Evolutionary conservation across 495 filamentous ascomycete genomes (phyloP).

Genomic region (Gamarada debralockiae): DNA sequence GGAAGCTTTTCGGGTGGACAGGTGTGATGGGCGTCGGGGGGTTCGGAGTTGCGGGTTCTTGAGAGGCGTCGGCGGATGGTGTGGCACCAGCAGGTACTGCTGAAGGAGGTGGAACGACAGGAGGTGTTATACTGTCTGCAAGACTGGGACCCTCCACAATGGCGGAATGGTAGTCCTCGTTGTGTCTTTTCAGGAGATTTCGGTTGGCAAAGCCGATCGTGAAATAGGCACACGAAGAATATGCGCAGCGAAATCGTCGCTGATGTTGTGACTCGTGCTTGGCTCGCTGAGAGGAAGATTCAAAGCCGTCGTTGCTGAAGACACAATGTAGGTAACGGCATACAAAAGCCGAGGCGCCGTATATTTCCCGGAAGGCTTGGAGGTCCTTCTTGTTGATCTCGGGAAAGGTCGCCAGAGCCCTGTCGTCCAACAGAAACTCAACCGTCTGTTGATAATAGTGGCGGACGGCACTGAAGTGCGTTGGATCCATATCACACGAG

Average conservation of each 20-base stretch:
- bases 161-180: too few relatives aligned
- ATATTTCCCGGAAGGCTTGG: slow-evolving; percentile 2
- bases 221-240: too few relatives aligned
- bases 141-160: too few relatives aligned
- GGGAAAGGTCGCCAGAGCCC: background rate
- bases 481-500: slow-evolving; percentile 1
- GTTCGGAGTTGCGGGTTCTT: slow-evolving; percentile 65
- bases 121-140: too few relatives aligned
- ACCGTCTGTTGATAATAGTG: slow-evolving; percentile 3
- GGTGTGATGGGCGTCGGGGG: slow-evolving; percentile 85
- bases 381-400: background rate
- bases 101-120: too few relatives aligned
- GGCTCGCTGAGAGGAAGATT: too few relatives aligned
- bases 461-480: slow-evolving; percentile 4
- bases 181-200: too few relatives aligned
- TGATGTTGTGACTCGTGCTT: too few relatives aligned
- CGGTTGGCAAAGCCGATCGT: too few relatives aligned
- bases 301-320: too few relatives aligned
- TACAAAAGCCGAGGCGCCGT: slow-evolving; percentile 3
- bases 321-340: slow-evolving; percentile 9
- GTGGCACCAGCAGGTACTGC: slow-evolving; percentile 67
- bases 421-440: background rate
- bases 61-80: slow-evolving; percentile 63
- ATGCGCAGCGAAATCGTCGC: too few relatives aligned
- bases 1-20: slow-evolving; percentile 62